These are phyloP conservation scores for Meira miltonrushii DNA, from an alignment of 1,284 basidiomycete species.

Conservation along the genomic window DNA sequence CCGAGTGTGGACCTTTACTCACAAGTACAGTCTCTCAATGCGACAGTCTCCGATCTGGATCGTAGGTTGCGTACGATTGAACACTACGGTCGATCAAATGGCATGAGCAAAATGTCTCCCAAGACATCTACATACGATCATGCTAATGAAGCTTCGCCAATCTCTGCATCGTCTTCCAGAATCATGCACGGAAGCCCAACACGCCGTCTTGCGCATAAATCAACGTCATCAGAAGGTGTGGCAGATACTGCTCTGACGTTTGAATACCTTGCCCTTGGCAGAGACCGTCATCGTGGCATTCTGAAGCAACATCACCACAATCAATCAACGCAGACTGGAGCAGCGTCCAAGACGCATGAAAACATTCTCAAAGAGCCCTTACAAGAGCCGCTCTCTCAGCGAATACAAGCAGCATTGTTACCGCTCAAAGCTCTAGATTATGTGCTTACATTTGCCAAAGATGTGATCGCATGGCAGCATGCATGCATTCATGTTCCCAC, in stretches of 20 bases:
- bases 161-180: background rate
- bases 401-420: background rate
- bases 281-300: background rate
- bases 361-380: background rate
- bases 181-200: background rate
- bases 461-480: conserved; percentile 34
- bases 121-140: background rate
- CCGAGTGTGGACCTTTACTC: background rate
- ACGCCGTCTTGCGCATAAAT: background rate
- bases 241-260: conserved; percentile 6
- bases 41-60: background rate
- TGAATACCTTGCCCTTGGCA: conserved; percentile 8
- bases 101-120: background rate
- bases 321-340: background rate
- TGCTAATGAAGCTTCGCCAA: background rate
- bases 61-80: background rate
- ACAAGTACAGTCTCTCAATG: background rate
- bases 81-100: background rate
- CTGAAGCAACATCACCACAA: background rate
- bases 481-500: conserved; percentile 31
- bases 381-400: background rate
- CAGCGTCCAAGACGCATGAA: background rate
- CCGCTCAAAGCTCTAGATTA: conserved; percentile 10
- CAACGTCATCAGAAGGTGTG: background rate
- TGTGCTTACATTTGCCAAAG: conserved; percentile 22